Percentiles rank a stretch among this genome's conserved stretches.
phyloP scores from a whole-genome alignment of 305 asterid genomes.

The Withania somnifera region DNA sequence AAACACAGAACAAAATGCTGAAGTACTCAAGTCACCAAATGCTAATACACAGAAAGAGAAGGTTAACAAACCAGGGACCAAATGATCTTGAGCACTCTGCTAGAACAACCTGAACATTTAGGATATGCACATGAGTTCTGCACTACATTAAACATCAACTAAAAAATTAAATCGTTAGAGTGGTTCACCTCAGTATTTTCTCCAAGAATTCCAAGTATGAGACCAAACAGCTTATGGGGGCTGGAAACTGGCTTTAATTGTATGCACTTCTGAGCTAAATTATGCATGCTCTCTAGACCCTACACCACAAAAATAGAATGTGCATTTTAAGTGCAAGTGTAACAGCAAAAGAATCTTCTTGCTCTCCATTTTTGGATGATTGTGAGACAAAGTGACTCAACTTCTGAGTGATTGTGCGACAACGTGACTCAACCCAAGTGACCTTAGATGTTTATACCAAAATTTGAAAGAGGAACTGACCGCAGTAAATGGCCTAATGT shows the following conservation, averaged over 20 bases:
- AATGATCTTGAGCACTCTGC: constrained; percentile 94
- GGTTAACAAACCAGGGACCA: constrained; percentile 63
- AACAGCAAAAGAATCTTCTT: background rate
- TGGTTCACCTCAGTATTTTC: constrained; percentile 69
- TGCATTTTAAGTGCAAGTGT: background rate
- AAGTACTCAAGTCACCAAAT: background rate
- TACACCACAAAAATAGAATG: constrained; percentile 22
- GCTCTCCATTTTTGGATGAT: background rate
- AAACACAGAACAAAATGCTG: background rate
- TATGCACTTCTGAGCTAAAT: constrained; percentile 83
- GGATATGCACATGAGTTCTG: background rate
- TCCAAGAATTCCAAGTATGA: constrained; percentile 68
- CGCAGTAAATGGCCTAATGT: constrained; percentile 80
- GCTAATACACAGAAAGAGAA: background rate
- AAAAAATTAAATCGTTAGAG: background rate
- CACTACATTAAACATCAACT: background rate
- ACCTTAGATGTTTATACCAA: background rate
- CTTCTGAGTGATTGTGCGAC: background rate
- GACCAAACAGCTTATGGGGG: constrained; percentile 70
- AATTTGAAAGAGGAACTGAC: constrained; percentile 32
- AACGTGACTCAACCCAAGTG: background rate
- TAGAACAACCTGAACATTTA: constrained; percentile 58
- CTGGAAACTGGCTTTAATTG: constrained; percentile 54
- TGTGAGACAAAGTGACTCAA: background rate
- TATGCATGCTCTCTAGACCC: constrained; percentile 85